Evolutionary conservation across 1,139 yeast species (phyloP), one percentile per base, ranked within the genome.

Genomic region (Sugiyamaella grinbergsii): DNA sequence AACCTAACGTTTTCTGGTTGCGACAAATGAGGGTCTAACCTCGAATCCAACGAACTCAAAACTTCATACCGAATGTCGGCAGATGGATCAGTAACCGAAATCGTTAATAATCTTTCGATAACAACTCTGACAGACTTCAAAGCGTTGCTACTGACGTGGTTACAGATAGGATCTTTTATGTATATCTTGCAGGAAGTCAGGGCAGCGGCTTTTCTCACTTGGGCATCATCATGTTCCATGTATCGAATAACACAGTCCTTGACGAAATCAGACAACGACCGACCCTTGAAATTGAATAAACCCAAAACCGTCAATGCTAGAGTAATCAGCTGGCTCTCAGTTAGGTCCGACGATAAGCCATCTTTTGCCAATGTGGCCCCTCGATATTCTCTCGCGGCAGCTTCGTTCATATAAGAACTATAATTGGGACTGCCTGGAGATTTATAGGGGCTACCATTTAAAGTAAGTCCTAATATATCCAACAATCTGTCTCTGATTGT

Each of bases 21-120:
- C 0, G 97, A 88, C 42, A 94, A 71, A 62, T 93, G 98, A 0
- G 96, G 89, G 62, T 93, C 97, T 63, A 93, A 85, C 53, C 79
- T 78, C 5, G 47, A 23, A 33, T 87, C 88, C 42, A 94, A 72
- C 42, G 93, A 78, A 46, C 78, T 78, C 51, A 94, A 72, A 0
- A 94, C 90, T 54, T 87, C 91, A 11, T 85, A 71, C 51, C 99
- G 74, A 41, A 91, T 88, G 51, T 89, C 96, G n/a, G 74, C 61
- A 0, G 89, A 82, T 0, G 96, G 89, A 61, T 94, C 99, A 0
- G 97, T 87, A n/a, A 93, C 85, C 1, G 95, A 89, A 4, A 89
- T 78, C 0, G 95, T 81, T 42, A 94, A 70, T 26, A 94, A 72
- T 63, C 85, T 87, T 50, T 85, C 90, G 46, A 94, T 72, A 0